phyloP scores from a whole-genome alignment of 805 yeast genomes.

The Yarrowia bubula region DNA sequence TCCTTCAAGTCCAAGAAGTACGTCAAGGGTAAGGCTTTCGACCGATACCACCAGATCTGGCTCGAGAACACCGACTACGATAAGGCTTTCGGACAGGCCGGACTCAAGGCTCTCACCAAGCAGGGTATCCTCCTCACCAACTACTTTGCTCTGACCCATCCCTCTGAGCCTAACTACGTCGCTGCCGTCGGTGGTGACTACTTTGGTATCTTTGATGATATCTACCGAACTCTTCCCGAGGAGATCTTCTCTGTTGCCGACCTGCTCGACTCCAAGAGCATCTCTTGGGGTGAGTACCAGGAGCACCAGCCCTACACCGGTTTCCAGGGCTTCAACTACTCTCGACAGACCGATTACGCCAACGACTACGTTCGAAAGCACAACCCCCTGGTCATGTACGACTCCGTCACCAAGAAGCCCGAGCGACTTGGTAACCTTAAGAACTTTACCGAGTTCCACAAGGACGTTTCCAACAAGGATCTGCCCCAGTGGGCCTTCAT shows the following conservation, averaged over 20 bases:
- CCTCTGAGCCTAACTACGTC: slow-evolving; percentile 55
- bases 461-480: slow-evolving; percentile 43
- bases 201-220: slow-evolving; percentile 49
- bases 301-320: slow-evolving; percentile 55
- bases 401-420: slow-evolving; percentile 41
- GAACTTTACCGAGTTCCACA: slow-evolving; percentile 47
- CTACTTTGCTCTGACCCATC: slow-evolving; percentile 54
- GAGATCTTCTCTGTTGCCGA: slow-evolving; percentile 53
- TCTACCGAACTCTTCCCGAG: slow-evolving; percentile 45
- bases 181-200: slow-evolving; percentile 53
- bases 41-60: slow-evolving; percentile 47
- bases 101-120: slow-evolving; percentile 45
- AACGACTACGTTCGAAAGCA: slow-evolving; percentile 54
- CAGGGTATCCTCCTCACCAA: slow-evolving; percentile 49
- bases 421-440: slow-evolving; percentile 47
- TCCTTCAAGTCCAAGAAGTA: slow-evolving; percentile 37
- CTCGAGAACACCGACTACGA: slow-evolving; percentile 53
- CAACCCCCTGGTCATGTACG: slow-evolving; percentile 49
- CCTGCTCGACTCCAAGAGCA: slow-evolving; percentile 46
- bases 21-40: slow-evolving; percentile 45
- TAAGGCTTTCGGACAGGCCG: slow-evolving; percentile 49
- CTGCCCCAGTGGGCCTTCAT: slow-evolving; percentile 55
- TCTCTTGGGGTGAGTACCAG: slow-evolving; percentile 56
- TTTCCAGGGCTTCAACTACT: slow-evolving; percentile 49
- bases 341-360: slow-evolving; percentile 45